Percentiles rank a stretch among this genome's conserved stretches.
phyloP scores from a whole-genome alignment of 768 basidiomycete genomes.

The Tylopilus vinaceipallidus region DNA sequence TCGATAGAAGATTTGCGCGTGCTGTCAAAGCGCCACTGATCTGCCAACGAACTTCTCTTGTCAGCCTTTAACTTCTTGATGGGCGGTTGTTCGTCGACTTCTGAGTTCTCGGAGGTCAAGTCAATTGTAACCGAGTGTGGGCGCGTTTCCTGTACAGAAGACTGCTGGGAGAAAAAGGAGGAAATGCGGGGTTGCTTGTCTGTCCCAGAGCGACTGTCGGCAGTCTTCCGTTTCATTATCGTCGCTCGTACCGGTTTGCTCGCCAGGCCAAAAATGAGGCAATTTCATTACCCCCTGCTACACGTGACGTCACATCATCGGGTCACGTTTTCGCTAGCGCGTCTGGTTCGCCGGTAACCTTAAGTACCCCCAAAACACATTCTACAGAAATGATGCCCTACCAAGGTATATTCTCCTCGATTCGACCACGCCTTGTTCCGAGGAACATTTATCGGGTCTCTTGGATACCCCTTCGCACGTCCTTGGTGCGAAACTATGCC shows the following conservation, averaged over 20 bases:
- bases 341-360: neutral
- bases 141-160: constrained; percentile 30
- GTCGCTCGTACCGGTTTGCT: no score
- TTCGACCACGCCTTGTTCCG: constrained; percentile 3
- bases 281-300: no score
- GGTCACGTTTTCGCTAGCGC: constrained; percentile 25
- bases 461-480: neutral
- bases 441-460: neutral
- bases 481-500: constrained; percentile 10
- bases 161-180: constrained; percentile 36
- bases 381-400: no score
- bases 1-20: constrained; percentile 6
- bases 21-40: constrained; percentile 48
- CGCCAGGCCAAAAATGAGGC: no score
- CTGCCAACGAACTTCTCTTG: constrained; percentile 22
- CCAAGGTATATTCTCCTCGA: constrained; percentile 4
- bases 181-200: constrained; percentile 40
- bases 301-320: constrained; percentile 23
- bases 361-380: no score
- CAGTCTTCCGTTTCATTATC: constrained; percentile 22
- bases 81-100: constrained; percentile 23
- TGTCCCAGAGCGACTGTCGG: neutral
- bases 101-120: constrained; percentile 46
- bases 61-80: constrained; percentile 30
- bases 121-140: constrained; percentile 43